phyloP scores from a whole-genome alignment of 345 rosid species.

The Excoecaria cochinchinensis region DNA sequence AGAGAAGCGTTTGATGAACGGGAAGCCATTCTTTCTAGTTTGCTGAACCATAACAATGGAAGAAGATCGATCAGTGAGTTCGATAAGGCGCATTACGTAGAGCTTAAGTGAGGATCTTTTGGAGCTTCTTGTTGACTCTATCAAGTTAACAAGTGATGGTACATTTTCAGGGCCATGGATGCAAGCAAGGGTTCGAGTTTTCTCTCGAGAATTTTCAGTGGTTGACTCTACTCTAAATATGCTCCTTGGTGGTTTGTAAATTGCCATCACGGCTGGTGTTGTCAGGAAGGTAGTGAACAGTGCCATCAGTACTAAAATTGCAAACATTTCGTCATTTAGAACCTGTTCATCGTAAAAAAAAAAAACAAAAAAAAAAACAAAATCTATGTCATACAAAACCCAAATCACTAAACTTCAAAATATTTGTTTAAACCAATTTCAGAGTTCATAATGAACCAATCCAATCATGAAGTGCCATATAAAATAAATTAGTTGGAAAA shows the following conservation, averaged over 20 bases:
- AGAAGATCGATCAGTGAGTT: conserved; percentile 77
- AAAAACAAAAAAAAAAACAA: no score
- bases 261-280: conserved; percentile 34
- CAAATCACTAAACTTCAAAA: no score
- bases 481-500: no score
- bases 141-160: conserved; percentile 54
- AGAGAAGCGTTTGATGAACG: conserved; percentile 49
- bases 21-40: conserved; percentile 63
- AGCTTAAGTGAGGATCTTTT: conserved; percentile 60
- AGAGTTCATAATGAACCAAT: no score
- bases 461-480: no score
- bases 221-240: background rate
- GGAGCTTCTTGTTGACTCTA: conserved; percentile 64
- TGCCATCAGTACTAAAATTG: conserved; percentile 46
- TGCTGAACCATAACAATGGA: conserved; percentile 72
- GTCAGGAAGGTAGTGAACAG: conserved; percentile 46
- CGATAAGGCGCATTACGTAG: conserved; percentile 72
- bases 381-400: no score
- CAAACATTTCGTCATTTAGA: conserved; percentile 44
- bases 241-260: conserved; percentile 33
- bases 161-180: conserved; percentile 62
- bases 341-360: conserved; percentile 22
- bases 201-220: background rate
- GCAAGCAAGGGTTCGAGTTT: conserved; percentile 60
- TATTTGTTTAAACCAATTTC: no score